Evolutionary conservation across 192 early-diverging fungal genomes (phyloP).

Genomic region (Coemansia sp.): DNA sequence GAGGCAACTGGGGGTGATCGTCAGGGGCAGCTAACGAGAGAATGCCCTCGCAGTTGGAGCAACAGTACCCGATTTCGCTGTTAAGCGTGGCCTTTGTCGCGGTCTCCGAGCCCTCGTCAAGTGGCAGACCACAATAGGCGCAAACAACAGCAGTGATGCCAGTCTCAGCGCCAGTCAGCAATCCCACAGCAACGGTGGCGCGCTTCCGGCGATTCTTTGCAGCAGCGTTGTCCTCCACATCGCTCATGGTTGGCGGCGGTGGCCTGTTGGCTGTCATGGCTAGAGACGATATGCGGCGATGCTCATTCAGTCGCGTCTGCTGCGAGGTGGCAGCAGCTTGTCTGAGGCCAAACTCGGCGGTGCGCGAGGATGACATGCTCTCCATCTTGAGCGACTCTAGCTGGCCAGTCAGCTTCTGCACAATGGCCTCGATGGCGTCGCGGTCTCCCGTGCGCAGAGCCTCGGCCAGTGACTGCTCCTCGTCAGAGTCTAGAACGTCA

Average conservation of each 20-base stretch:
- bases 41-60: constrained; percentile 47
- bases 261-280: neutral
- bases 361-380: constrained; percentile 19
- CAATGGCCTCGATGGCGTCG: constrained; percentile 46
- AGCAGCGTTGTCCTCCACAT: neutral
- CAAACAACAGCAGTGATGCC: constrained; percentile 14
- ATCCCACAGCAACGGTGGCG: constrained; percentile 32
- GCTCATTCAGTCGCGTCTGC: neutral
- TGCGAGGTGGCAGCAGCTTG: neutral
- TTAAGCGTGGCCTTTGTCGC: constrained; percentile 31
- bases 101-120: constrained; percentile 24
- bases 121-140: constrained; percentile 40
- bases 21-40: constrained; percentile 11
- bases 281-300: constrained; percentile 4
- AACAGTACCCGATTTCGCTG: constrained; percentile 52
- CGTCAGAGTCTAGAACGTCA: constrained; percentile 7
- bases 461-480: constrained; percentile 39
- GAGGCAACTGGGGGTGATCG: neutral
- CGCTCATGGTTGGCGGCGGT: neutral
- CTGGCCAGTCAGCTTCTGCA: constrained; percentile 41
- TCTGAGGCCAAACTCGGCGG: constrained; percentile 11
- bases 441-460: constrained; percentile 47
- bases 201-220: constrained; percentile 28
- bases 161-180: constrained; percentile 6
- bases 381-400: constrained; percentile 46